phyloP scores from a whole-genome alignment of 345 rosid species.

The Salix viminalis region DNA sequence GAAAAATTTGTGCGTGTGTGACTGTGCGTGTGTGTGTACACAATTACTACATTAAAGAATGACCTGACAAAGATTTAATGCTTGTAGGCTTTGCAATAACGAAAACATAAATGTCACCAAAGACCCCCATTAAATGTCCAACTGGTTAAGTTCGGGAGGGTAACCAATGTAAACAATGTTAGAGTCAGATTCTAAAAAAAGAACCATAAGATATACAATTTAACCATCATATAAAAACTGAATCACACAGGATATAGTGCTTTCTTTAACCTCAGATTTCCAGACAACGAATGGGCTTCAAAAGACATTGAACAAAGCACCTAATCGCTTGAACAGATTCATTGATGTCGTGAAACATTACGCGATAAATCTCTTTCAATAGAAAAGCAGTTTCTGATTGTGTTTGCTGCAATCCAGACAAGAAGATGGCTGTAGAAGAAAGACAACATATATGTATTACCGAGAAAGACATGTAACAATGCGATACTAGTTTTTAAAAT shows the following conservation, averaged over 20 bases:
- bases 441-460: background rate
- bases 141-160: background rate
- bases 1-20: background rate
- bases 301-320: slow-evolving; percentile 2
- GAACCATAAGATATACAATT: background rate
- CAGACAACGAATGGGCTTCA: background rate
- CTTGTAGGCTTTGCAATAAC: background rate
- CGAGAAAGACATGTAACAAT: background rate
- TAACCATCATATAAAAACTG: slow-evolving; percentile 10
- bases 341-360: background rate
- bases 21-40: no score
- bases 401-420: slow-evolving; percentile 15
- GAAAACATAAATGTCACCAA: background rate
- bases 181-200: background rate
- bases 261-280: background rate
- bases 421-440: slow-evolving; percentile 11
- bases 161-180: background rate
- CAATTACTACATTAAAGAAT: background rate
- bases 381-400: background rate
- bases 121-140: background rate
- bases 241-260: background rate
- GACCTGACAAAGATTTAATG: background rate
- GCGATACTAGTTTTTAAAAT: background rate
- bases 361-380: background rate
- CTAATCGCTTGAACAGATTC: background rate